Evolutionary conservation across 176 grass and related monocot genomes (phyloP), one percentile per base, ranked within the genome.

Genomic region (Guadua angustifolia): DNA sequence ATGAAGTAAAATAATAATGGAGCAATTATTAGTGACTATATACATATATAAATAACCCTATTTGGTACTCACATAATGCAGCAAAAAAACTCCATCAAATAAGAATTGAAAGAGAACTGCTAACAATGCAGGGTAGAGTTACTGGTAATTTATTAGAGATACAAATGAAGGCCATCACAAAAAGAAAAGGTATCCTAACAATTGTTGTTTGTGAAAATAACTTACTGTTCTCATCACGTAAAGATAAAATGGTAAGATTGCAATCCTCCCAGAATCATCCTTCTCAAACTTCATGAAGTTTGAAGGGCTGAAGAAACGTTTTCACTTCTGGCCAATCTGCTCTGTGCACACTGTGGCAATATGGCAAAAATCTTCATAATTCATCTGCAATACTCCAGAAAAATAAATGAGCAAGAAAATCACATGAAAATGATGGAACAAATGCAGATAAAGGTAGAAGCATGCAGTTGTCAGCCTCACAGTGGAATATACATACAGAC

Each of bases 281-380:
- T n/a, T n/a, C n/a, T n/a, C 35, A 76, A 99, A 99, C 91, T 99
- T 99, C 96, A 99, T 99, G 65, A 99, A 99, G 83, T 99, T 99
- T 77, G 96, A 99, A 74, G 96, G 96, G 68, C 93, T 99, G 78
- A 99, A 99, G 81, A 99, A 99, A 18, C 91, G 85, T 46, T 94
- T 89, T 74, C 96, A 99, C 87, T 99, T 99, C 78, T 89, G 93
- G 71, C 96, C 96, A 91, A 99, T 99, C 81, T 95, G 96, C 83
- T 99, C 96, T 0, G 93, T 94, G 81, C 96, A 99, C 13, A 99
- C 91, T 62, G 96, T 94, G 16, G 96, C 93, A 44, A 99, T 99
- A 78, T 99, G 96, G 70, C 96, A 99, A 78, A 99, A 99, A 94
- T 99, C 96, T 92, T 99, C 96, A 89, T 99, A 99, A 71, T 99